phyloP scores from a whole-genome alignment of 106 monocot species.

The Acanthochlamys bracteata region DNA sequence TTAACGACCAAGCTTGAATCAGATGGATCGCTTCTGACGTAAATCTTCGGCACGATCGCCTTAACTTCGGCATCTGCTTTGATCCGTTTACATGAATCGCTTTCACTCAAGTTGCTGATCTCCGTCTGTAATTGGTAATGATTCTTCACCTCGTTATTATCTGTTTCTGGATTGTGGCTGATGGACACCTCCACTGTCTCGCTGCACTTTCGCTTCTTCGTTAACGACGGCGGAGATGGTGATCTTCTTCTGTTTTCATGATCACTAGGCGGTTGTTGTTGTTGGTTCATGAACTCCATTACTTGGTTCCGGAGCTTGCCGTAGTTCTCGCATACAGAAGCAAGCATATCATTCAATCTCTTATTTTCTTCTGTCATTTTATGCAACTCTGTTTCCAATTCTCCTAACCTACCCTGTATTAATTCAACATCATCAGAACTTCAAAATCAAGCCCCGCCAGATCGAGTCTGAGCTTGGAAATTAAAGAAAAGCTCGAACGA shows the following conservation, averaged over 20 bases:
- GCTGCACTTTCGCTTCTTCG: conserved; percentile 29
- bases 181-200: conserved; percentile 4
- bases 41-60: conserved; percentile 30
- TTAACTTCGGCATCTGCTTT: conserved; percentile 10
- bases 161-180: background rate
- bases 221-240: conserved; percentile 1
- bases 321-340: conserved; percentile 23
- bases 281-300: conserved; percentile 12
- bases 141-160: background rate
- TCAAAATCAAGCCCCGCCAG: conserved; percentile 1
- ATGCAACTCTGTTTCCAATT: conserved; percentile 26
- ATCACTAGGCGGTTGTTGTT: conserved; percentile 1
- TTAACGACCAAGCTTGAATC: conserved; percentile 34
- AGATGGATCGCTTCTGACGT: conserved; percentile 25
- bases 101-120: conserved; percentile 15
- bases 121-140: background rate
- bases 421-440: background rate
- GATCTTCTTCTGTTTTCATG: too few relatives aligned
- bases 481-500: background rate
- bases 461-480: too few relatives aligned
- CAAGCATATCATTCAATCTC: conserved; percentile 35
- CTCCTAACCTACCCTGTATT: conserved; percentile 7
- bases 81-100: conserved; percentile 17
- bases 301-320: conserved; percentile 22
- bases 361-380: conserved; percentile 45